Conservation (phyloP, 805 yeast genomes). For the Osmozyma mogii region DNA sequence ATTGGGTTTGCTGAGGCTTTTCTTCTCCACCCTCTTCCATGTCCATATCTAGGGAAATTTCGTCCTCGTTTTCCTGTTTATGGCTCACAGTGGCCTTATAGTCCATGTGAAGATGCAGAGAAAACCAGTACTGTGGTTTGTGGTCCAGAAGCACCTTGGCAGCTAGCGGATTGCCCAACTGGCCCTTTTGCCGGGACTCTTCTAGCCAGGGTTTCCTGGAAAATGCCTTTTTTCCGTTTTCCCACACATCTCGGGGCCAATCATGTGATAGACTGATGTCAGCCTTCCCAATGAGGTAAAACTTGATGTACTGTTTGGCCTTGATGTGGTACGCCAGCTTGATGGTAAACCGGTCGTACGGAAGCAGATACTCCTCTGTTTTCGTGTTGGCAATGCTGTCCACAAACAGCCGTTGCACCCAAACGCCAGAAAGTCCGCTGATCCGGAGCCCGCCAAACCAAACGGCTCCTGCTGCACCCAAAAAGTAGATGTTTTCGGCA, state of each 20-base stretch:
- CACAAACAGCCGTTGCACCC: slow-evolving; percentile 32
- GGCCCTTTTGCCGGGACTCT: slow-evolving; percentile 49
- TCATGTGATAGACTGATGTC: slow-evolving; percentile 78
- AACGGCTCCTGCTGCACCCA: slow-evolving; percentile 72
- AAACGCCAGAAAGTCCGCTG: slow-evolving; percentile 83
- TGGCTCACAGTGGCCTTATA: slow-evolving; percentile 48
- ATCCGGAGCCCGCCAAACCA: slow-evolving; percentile 72
- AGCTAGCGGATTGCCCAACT: slow-evolving; percentile 68
- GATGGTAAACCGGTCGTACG: slow-evolving; percentile 39
- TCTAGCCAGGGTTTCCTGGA: slow-evolving; percentile 58
- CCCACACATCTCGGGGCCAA: slow-evolving; percentile 82
- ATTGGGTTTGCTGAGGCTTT: slow-evolving; percentile 30
- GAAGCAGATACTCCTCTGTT: slow-evolving; percentile 22
- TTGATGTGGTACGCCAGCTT: slow-evolving; percentile 70
- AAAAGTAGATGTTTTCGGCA: slow-evolving; percentile 75
- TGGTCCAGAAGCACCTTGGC: slow-evolving; percentile 44
- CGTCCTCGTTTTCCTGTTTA: slow-evolving; percentile 17
- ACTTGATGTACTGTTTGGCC: slow-evolving; percentile 51
- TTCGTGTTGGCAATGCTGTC: slow-evolving; percentile 5
- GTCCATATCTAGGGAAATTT: slow-evolving; percentile 1
- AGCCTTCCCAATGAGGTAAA: slow-evolving; percentile 30
- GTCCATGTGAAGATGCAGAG: slow-evolving; percentile 81
- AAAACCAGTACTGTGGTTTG: slow-evolving; percentile 71
- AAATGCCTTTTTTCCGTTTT: slow-evolving; percentile 53
- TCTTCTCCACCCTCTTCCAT: neutral